These are phyloP conservation scores for Plenodomus biglobosus DNA, from an alignment of 2,329 filamentous ascomycete species.

Conservation along the genomic window DNA sequence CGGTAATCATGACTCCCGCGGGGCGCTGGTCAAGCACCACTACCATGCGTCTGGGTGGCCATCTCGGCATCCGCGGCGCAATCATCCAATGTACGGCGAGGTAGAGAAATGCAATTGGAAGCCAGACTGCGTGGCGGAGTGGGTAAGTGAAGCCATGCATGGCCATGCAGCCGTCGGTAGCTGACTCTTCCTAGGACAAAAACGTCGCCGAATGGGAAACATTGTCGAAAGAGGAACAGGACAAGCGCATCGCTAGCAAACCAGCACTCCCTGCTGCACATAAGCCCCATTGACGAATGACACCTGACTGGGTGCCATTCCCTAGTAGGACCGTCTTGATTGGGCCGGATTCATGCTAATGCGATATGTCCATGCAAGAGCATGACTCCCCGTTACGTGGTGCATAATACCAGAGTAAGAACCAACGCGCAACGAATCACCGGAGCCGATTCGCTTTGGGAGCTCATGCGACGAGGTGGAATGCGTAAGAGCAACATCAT, in stretches of 20 bases:
- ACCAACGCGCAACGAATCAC: no score
- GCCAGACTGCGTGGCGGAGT: constrained; percentile 62
- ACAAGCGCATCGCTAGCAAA: constrained; percentile 44
- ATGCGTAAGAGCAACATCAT: no score
- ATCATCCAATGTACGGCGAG: constrained; percentile 68
- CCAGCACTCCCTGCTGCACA: not conserved
- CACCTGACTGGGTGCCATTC: no score
- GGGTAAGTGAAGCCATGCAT: constrained; percentile 44
- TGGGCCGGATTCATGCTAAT: no score
- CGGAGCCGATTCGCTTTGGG: no score
- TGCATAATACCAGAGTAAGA: no score
- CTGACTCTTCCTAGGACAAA: constrained; percentile 49
- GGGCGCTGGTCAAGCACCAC: constrained; percentile 71
- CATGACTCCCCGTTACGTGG: no score
- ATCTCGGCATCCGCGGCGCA: constrained; percentile 64
- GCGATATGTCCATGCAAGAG: no score
- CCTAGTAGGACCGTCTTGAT: no score
- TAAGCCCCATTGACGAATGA: not conserved
- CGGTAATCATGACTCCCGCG: constrained; percentile 66
- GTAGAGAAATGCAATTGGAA: constrained; percentile 74
- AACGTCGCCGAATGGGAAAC: constrained; percentile 63
- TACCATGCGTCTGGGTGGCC: constrained; percentile 76
- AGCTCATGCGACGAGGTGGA: no score
- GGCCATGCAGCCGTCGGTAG: not conserved
- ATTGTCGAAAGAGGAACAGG: constrained; percentile 62